These are phyloP conservation scores for Agaricus subrufescens DNA, from an alignment of 768 basidiomycete genomes.

Conservation along the genomic window DNA sequence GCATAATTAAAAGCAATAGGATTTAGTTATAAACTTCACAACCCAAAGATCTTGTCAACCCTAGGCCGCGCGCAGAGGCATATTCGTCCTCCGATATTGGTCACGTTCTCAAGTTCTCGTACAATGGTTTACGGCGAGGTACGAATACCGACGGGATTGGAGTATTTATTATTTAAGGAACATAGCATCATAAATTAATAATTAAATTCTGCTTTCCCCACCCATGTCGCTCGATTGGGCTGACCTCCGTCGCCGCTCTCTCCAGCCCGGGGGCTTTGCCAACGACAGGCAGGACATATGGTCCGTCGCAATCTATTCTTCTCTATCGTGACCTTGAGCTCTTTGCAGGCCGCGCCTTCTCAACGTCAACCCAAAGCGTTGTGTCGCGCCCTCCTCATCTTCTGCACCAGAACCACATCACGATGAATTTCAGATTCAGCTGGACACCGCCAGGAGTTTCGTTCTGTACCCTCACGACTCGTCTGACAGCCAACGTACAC, in stretches of 20 bases:
- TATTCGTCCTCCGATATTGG: no score
- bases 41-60: no score
- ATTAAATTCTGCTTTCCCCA: not conserved
- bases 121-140: no score
- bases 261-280: conserved; percentile 63
- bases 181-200: not conserved
- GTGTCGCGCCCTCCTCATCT: conserved; percentile 3
- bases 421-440: conserved; percentile 83
- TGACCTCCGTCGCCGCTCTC: conserved; percentile 38
- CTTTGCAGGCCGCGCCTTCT: conserved; percentile 23
- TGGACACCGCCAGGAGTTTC: conserved; percentile 92
- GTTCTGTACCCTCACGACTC: conserved; percentile 68
- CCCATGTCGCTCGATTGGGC: conserved; percentile 34
- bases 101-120: no score
- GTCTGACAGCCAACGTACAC: conserved; percentile 31
- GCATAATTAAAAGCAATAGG: no score
- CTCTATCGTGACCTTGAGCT: not conserved
- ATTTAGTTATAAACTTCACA: no score
- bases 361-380: conserved; percentile 10
- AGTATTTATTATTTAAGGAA: not conserved
- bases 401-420: conserved; percentile 35
- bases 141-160: no score
- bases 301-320: conserved; percentile 27
- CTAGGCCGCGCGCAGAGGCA: no score
- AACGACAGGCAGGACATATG: conserved; percentile 50